Evolutionary conservation across 2,329 filamentous ascomycete genomes (phyloP).

Genomic region (Akanthomyces uredinophilus): DNA sequence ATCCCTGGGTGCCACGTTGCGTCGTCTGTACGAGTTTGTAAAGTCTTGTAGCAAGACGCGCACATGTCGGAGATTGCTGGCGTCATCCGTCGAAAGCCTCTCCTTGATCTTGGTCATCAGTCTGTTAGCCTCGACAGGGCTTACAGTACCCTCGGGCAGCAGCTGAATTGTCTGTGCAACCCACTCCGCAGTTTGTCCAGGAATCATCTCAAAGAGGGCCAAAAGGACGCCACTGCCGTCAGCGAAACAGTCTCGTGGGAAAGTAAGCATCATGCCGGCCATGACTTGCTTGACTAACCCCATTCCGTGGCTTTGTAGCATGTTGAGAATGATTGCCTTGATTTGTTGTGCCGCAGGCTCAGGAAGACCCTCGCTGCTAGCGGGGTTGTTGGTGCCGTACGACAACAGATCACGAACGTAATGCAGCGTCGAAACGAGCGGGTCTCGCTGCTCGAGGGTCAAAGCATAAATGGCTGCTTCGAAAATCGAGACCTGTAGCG

Average conservation of each 20-base stretch:
- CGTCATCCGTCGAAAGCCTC: constrained; percentile 63
- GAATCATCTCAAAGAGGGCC: constrained; percentile 80
- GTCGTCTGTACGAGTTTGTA: constrained; percentile 85
- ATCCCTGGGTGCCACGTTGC: constrained; percentile 93
- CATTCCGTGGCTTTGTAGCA: constrained; percentile 67
- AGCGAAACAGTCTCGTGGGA: constrained; percentile 90
- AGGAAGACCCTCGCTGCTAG: constrained; percentile 52
- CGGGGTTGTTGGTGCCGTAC: constrained; percentile 75
- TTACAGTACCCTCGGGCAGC: constrained; percentile 77
- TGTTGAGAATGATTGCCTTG: constrained; percentile 64
- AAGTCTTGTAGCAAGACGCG: constrained; percentile 89
- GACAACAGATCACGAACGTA: constrained; percentile 88
- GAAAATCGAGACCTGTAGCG: constrained; percentile 76
- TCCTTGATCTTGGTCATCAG: constrained; percentile 77
- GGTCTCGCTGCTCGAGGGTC: constrained; percentile 84
- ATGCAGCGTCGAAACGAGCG: constrained; percentile 84
- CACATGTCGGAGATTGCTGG: constrained; percentile 64
- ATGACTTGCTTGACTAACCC: constrained; percentile 80
- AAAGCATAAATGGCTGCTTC: constrained; percentile 82
- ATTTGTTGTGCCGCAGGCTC: constrained; percentile 63
- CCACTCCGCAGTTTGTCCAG: constrained; percentile 74
- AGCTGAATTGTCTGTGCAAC: constrained; percentile 77
- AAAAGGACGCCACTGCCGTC: constrained; percentile 92
- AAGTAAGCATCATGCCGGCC: constrained; percentile 99
- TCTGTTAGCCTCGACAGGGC: constrained; percentile 71